Evolutionary conservation across 768 basidiomycete genomes (phyloP).

Genomic region (Mycena galopus): DNA sequence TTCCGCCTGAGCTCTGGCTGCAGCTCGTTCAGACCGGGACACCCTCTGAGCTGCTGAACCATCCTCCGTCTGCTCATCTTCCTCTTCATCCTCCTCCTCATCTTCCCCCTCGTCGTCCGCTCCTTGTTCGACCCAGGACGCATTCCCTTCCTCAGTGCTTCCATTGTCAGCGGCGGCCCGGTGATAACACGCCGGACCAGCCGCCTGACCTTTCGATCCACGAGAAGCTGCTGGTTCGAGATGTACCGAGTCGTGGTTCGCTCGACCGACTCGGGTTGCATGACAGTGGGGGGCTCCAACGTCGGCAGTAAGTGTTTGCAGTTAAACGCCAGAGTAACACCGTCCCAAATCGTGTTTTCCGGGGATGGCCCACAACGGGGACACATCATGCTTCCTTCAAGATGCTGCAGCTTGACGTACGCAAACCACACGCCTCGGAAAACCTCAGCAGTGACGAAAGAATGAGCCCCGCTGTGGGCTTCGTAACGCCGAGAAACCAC

Average conservation of each 20-base stretch:
- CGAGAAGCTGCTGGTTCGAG: neutral
- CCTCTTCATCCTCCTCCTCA: slow-evolving; percentile 14
- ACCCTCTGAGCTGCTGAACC: neutral
- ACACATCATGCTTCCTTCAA: slow-evolving; percentile 29
- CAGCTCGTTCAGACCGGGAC: neutral
- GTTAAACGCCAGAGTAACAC: slow-evolving; percentile 35
- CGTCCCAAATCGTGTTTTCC: slow-evolving; percentile 36
- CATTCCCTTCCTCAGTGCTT: neutral
- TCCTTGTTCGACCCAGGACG: neutral
- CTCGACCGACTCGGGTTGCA: neutral
- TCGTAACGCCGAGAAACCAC: slow-evolving; percentile 19
- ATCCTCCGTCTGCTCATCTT: neutral
- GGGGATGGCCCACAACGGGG: slow-evolving; percentile 26
- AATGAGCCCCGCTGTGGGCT: neutral
- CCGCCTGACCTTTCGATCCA: neutral
- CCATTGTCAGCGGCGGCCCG: neutral
- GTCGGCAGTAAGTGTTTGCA: slow-evolving; percentile 30
- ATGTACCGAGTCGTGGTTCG: neutral
- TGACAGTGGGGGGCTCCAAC: slow-evolving; percentile 29
- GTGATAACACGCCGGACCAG: neutral
- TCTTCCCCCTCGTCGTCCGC: neutral
- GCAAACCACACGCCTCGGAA: slow-evolving; percentile 35
- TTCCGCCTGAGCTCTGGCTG: neutral
- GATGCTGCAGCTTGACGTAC: slow-evolving; percentile 23
- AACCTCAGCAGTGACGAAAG: slow-evolving; percentile 14